phyloP scores from a whole-genome alignment of 2,329 filamentous ascomycete genomes.

The Ilyonectria destructans region DNA sequence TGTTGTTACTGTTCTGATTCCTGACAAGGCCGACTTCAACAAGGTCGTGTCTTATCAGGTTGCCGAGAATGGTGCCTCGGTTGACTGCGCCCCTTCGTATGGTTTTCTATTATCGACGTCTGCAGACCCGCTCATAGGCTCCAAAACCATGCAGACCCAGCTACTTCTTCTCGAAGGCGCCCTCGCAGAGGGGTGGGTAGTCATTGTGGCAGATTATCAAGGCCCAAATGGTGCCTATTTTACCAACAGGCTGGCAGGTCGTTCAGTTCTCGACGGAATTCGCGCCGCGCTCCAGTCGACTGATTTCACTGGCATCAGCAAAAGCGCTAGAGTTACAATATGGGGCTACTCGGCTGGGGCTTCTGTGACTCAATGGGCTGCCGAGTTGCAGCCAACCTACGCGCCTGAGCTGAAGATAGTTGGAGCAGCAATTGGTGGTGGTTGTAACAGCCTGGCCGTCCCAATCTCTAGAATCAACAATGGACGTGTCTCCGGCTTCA shows the following conservation, averaged over 20 bases:
- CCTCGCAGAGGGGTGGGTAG: slow-evolving; percentile 63
- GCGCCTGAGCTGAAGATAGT: slow-evolving; percentile 47
- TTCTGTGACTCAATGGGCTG: slow-evolving; percentile 43
- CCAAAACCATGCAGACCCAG: slow-evolving; percentile 47
- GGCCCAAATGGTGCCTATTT: slow-evolving; percentile 62
- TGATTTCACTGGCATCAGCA: slow-evolving; percentile 50
- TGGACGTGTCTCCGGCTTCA: slow-evolving; percentile 37
- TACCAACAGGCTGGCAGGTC: slow-evolving; percentile 58
- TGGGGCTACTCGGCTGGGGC: slow-evolving; percentile 59
- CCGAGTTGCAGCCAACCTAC: slow-evolving; percentile 47
- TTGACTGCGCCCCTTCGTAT: slow-evolving; percentile 54
- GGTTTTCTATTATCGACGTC: slow-evolving; percentile 40
- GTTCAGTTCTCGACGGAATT: slow-evolving; percentile 62
- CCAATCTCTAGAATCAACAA: slow-evolving; percentile 40
- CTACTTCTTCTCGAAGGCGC: slow-evolving; percentile 43
- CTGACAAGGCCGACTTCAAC: slow-evolving; percentile 48
- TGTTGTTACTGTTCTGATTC: slow-evolving; percentile 58
- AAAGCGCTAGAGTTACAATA: slow-evolving; percentile 57
- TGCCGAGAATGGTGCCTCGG: slow-evolving; percentile 57
- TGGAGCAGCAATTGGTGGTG: slow-evolving; percentile 48
- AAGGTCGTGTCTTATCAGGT: slow-evolving; percentile 61
- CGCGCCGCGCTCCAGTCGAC: slow-evolving; percentile 56
- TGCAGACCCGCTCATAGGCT: slow-evolving; percentile 55
- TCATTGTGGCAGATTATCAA: slow-evolving; percentile 65
- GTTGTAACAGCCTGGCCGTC: slow-evolving; percentile 40